phyloP scores from a whole-genome alignment of 1,284 basidiomycete species.

The Ceratobasidium sp. region DNA sequence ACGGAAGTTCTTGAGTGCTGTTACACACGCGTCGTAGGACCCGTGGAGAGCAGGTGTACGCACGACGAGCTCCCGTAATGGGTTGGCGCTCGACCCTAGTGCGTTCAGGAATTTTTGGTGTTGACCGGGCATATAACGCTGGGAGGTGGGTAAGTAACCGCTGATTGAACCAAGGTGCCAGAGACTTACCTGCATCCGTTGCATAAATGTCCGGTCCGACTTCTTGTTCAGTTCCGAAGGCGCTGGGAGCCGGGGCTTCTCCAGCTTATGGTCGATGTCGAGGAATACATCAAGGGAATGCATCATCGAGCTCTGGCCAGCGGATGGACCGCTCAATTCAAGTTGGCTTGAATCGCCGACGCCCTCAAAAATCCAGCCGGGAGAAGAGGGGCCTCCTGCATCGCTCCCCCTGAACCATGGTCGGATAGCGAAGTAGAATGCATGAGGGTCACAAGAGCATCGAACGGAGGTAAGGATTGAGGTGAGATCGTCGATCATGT shows the following conservation, averaged over 20 bases:
- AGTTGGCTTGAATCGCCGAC: constrained; percentile 47
- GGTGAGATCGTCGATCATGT: constrained; percentile 55
- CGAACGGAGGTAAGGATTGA: constrained; percentile 54
- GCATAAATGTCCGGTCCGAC: constrained; percentile 55
- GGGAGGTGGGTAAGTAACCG: neutral
- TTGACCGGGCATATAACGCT: constrained; percentile 56
- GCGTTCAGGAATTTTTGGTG: constrained; percentile 61
- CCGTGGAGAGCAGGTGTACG: constrained; percentile 47
- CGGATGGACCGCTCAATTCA: constrained; percentile 59
- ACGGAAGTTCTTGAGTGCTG: constrained; percentile 77
- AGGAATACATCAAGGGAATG: constrained; percentile 65
- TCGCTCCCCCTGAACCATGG: constrained; percentile 63
- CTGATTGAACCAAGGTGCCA: neutral
- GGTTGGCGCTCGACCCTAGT: constrained; percentile 52
- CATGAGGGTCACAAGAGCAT: constrained; percentile 56
- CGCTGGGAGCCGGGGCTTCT: constrained; percentile 33
- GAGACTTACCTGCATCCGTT: constrained; percentile 52
- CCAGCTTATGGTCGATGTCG: constrained; percentile 57
- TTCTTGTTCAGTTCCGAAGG: constrained; percentile 43
- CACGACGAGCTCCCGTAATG: constrained; percentile 47
- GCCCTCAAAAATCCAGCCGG: constrained; percentile 57
- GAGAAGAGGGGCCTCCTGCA: constrained; percentile 45
- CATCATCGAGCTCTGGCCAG: constrained; percentile 62
- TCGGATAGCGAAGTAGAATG: constrained; percentile 62
- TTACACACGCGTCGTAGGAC: constrained; percentile 75